Percentiles rank a stretch among this genome's conserved stretches.
Evolutionary conservation across 2,329 filamentous ascomycete species (phyloP).

Genomic region (Sporothrix euskadiensis): DNA sequence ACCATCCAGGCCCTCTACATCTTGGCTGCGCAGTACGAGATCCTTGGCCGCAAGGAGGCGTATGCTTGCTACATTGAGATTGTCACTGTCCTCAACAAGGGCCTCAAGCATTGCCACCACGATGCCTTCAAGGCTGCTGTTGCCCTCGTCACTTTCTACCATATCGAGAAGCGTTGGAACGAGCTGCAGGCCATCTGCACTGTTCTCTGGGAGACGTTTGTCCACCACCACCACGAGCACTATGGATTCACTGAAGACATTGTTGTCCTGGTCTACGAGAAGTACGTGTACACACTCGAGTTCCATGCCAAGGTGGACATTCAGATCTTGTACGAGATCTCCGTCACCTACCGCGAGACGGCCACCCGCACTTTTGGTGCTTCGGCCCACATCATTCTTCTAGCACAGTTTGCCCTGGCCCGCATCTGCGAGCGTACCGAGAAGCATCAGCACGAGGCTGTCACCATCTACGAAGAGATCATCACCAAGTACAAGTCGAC

Average conservation of each 20-base stretch:
- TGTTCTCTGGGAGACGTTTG: conserved; percentile 50
- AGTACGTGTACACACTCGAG: conserved; percentile 51
- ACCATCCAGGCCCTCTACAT: conserved; percentile 42
- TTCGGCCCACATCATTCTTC: conserved; percentile 37
- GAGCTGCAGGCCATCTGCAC: conserved; percentile 49
- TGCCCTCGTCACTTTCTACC: conserved; percentile 48
- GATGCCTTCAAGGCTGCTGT: conserved; percentile 50
- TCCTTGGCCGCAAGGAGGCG: conserved; percentile 40
- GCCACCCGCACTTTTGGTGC: conserved; percentile 44
- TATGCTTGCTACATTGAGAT: conserved; percentile 44
- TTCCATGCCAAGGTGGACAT: conserved; percentile 47
- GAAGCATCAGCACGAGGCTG: conserved; percentile 47
- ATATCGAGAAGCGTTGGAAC: conserved; percentile 47
- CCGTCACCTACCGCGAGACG: conserved; percentile 51
- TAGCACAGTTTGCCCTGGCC: conserved; percentile 44
- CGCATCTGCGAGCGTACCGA: conserved; percentile 49
- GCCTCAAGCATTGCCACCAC: conserved; percentile 41
- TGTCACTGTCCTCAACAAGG: conserved; percentile 40
- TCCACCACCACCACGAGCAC: conserved; percentile 40
- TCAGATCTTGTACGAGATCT: conserved; percentile 48
- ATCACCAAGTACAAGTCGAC: conserved; percentile 43
- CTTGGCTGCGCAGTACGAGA: conserved; percentile 36
- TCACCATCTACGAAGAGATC: conserved; percentile 50
- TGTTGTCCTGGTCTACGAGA: conserved; percentile 49
- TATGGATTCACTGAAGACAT: conserved; percentile 45